Evolutionary conservation across 2,329 filamentous ascomycete species (phyloP).

Genomic region (Exserohilum rostratum): DNA sequence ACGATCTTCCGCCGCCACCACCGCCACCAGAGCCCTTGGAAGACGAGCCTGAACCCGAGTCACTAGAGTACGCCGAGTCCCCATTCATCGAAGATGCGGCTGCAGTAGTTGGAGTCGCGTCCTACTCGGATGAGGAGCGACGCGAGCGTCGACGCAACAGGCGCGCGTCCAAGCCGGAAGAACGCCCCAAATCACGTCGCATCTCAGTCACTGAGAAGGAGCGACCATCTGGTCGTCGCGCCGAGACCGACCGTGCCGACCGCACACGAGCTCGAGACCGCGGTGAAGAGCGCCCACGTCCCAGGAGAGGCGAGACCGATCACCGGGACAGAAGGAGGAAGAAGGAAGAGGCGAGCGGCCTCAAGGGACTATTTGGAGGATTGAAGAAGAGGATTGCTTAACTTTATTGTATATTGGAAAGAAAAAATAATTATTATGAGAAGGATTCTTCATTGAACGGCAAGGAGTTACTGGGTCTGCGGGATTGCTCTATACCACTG

Average conservation of each 20-base stretch:
- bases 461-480: conserved; percentile 13
- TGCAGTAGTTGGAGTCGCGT: conserved; percentile 33
- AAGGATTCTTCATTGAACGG: conserved; percentile 18
- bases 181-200: conserved; percentile 38
- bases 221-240: conserved; percentile 33
- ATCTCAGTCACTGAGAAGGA: conserved; percentile 42
- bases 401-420: conserved; percentile 1
- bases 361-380: conserved; percentile 42
- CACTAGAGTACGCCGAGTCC: conserved; percentile 15
- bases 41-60: conserved; percentile 19
- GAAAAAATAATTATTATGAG: not conserved
- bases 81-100: conserved; percentile 34
- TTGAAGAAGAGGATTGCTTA: conserved; percentile 39
- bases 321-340: conserved; percentile 30
- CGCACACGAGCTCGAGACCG: conserved; percentile 30
- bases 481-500: conserved; percentile 24
- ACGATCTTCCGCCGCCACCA: conserved; percentile 27
- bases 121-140: conserved; percentile 37
- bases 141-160: conserved; percentile 33
- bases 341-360: conserved; percentile 37
- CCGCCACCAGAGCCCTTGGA: conserved; percentile 31
- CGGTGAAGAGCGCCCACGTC: conserved; percentile 32
- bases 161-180: conserved; percentile 37
- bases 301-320: conserved; percentile 36
- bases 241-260: conserved; percentile 40